A percentile compares a stretch with the other conserved stretches of the same genome.
These are phyloP conservation scores for Hypoxylon sp. DNA, from an alignment of 2,329 filamentous ascomycete genomes.

Conservation along the genomic window DNA sequence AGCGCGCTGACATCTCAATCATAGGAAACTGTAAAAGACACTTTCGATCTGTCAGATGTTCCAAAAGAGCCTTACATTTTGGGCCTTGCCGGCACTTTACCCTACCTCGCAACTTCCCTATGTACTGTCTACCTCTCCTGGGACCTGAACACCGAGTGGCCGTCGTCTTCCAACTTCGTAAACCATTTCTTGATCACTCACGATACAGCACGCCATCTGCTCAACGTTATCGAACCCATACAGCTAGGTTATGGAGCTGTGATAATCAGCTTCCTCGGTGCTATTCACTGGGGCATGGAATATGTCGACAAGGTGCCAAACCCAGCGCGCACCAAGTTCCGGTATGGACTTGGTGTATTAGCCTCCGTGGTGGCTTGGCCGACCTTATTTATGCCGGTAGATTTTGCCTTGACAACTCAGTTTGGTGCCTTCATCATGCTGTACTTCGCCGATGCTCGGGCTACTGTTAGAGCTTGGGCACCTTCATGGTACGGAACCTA, in stretches of 20 bases:
- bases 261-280: conserved; percentile 93
- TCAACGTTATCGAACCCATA: conserved; percentile 83
- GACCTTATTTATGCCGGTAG: conserved; percentile 83
- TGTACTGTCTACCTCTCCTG: conserved; percentile 85
- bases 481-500: conserved; percentile 90
- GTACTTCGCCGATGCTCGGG: conserved; percentile 85
- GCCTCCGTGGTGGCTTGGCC: conserved; percentile 89
- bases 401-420: conserved; percentile 87
- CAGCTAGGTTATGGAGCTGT: conserved; percentile 93
- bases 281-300: conserved; percentile 93
- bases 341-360: conserved; percentile 85
- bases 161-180: conserved; percentile 70
- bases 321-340: conserved; percentile 74
- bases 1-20: conserved; percentile 16
- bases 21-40: conserved; percentile 74
- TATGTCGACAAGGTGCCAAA: conserved; percentile 76
- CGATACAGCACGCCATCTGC: conserved; percentile 76
- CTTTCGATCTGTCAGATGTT: conserved; percentile 72
- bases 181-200: conserved; percentile 75
- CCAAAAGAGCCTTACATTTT: conserved; percentile 76
- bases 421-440: conserved; percentile 86
- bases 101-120: conserved; percentile 86
- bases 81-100: conserved; percentile 81
- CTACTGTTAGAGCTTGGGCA: conserved; percentile 79
- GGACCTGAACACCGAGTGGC: conserved; percentile 78